These are phyloP conservation scores for Cerrena zonata DNA, from an alignment of 1,284 basidiomycete genomes.

Conservation along the genomic window DNA sequence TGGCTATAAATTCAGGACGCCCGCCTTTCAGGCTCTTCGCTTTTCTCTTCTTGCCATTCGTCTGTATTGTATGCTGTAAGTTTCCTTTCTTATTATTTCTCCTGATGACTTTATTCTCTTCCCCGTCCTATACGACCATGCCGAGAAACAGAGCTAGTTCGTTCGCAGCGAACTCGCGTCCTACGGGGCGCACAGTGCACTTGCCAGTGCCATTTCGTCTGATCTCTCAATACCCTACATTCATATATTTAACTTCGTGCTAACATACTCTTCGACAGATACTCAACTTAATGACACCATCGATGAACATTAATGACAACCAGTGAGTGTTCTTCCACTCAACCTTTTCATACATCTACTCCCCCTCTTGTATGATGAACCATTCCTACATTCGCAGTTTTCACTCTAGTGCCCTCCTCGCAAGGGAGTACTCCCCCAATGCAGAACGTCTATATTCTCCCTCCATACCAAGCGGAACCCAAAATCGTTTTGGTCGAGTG, in stretches of 20 bases:
- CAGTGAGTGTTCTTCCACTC: neutral
- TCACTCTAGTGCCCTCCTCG: slow-evolving; percentile 60
- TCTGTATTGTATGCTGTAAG: slow-evolving; percentile 7
- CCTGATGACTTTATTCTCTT: slow-evolving; percentile 76
- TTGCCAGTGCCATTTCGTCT: slow-evolving; percentile 81
- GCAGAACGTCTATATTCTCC: slow-evolving; percentile 57
- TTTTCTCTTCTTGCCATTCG: slow-evolving; percentile 7
- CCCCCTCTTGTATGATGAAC: slow-evolving; percentile 43
- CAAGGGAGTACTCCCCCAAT: slow-evolving; percentile 61
- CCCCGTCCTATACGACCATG: slow-evolving; percentile 79
- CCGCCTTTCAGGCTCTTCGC: neutral
- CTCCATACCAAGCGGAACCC: slow-evolving; percentile 55
- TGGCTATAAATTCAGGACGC: neutral
- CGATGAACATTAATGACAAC: too few species aligned
- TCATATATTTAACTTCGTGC: neutral
- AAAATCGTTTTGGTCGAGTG: slow-evolving; percentile 45
- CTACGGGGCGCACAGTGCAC: slow-evolving; percentile 61
- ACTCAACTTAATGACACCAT: neutral
- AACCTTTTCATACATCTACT: neutral
- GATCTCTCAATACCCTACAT: slow-evolving; percentile 29
- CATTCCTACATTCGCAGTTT: slow-evolving; percentile 71
- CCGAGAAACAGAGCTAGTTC: slow-evolving; percentile 66
- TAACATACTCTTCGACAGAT: neutral
- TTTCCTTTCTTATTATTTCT: slow-evolving; percentile 16
- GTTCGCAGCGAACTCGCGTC: slow-evolving; percentile 67